Evolutionary conservation across 352 stramenopile species (phyloP).

Genomic region (Phytophthora kernoviae): DNA sequence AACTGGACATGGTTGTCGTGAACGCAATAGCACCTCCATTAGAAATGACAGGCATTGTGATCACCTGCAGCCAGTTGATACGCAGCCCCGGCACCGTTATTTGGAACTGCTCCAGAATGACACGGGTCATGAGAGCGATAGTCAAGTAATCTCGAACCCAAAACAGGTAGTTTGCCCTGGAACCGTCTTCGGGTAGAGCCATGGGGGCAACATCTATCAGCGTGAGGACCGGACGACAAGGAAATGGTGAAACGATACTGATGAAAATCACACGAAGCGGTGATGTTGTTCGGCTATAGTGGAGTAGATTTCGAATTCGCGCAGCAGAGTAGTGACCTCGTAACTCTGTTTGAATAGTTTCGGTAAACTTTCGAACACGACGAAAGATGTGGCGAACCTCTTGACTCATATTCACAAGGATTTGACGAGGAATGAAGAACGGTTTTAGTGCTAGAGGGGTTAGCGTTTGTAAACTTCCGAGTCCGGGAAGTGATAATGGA

Average conservation of each 20-base stretch:
- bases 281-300: constrained; percentile 10
- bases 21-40: constrained; percentile 19
- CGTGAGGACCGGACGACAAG: constrained; percentile 30
- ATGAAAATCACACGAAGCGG: constrained; percentile 1
- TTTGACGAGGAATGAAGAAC: too few relatives aligned
- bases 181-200: constrained; percentile 18
- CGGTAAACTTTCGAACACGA: constrained; percentile 11
- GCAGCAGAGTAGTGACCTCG: constrained; percentile 43
- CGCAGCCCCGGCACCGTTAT: constrained; percentile 10
- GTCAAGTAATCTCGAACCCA: constrained; percentile 35
- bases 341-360: constrained; percentile 35
- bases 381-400: constrained; percentile 4
- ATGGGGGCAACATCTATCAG: constrained; percentile 34
- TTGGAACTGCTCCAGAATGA: constrained; percentile 38
- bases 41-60: constrained; percentile 11
- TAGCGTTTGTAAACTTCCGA: too few relatives aligned
- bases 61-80: constrained; percentile 12
- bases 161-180: constrained; percentile 38
- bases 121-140: constrained; percentile 33
- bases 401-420: background rate
- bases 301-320: constrained; percentile 14
- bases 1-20: constrained; percentile 17
- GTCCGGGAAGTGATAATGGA: too few relatives aligned
- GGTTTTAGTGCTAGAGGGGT: too few relatives aligned
- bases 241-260: constrained; percentile 29